Percentiles rank a stretch among this genome's conserved stretches.
These are phyloP conservation scores for Fraxinus angustifolia DNA, from an alignment of 305 asterid species.

Conservation along the genomic window DNA sequence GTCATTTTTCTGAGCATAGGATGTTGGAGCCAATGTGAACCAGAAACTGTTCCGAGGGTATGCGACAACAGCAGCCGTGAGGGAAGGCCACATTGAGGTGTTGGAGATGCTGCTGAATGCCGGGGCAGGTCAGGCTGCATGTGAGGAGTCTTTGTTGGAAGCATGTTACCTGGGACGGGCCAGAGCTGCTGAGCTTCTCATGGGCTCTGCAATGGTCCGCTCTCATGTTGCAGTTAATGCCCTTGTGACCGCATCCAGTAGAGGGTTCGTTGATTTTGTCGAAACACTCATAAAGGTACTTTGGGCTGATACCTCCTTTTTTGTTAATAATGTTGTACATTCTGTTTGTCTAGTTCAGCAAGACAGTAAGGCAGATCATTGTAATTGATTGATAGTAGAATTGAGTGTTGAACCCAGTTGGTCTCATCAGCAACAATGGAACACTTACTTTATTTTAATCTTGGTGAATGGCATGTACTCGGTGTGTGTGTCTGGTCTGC, in stretches of 20 bases:
- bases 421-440: neutral
- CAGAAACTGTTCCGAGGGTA: conserved; percentile 73
- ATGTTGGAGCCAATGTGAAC: conserved; percentile 58
- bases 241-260: conserved; percentile 59
- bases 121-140: conserved; percentile 63
- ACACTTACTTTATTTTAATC: neutral
- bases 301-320: neutral
- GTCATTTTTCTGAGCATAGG: conserved; percentile 33
- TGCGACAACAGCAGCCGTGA: conserved; percentile 71
- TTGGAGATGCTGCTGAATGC: conserved; percentile 50
- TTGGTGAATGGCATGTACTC: neutral
- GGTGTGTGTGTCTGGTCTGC: neutral
- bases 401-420: neutral
- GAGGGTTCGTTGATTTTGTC: conserved; percentile 42
- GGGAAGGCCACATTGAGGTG: conserved; percentile 63
- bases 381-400: neutral
- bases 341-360: neutral
- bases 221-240: conserved; percentile 68
- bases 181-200: conserved; percentile 53
- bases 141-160: conserved; percentile 78
- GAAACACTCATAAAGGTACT: conserved; percentile 38
- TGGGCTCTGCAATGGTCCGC: conserved; percentile 61
- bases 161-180: conserved; percentile 51
- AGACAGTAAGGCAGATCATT: neutral
- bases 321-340: neutral